Conservation (phyloP, 148 eudicot genomes). For the Rheum nobile region DNA sequence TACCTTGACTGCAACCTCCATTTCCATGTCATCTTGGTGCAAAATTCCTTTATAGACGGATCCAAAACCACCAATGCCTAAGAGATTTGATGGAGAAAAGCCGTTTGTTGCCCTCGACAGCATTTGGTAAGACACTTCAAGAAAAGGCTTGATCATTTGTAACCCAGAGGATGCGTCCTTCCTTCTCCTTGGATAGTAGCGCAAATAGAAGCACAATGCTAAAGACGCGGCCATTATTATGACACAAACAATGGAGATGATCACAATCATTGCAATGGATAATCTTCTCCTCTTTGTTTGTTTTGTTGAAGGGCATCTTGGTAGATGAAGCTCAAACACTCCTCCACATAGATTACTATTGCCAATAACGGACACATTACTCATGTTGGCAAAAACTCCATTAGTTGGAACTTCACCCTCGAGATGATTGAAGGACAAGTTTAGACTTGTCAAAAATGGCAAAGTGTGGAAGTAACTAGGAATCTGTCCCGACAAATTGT, state of each 20-base stretch:
- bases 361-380: slow-evolving; percentile 18
- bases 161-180: background rate
- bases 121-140: slow-evolving; percentile 15
- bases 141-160: background rate
- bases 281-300: slow-evolving; percentile 1
- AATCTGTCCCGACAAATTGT: slow-evolving; percentile 28
- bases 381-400: slow-evolving; percentile 23
- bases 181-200: background rate
- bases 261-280: background rate
- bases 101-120: slow-evolving; percentile 16
- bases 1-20: slow-evolving; percentile 15
- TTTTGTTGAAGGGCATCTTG: slow-evolving; percentile 15
- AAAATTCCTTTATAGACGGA: slow-evolving; percentile 18
- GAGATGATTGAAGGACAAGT: slow-evolving; percentile 25
- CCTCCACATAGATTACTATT: slow-evolving; percentile 40
- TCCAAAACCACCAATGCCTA: slow-evolving; percentile 20
- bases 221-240: background rate
- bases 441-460: slow-evolving; percentile 8
- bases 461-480: slow-evolving; percentile 14
- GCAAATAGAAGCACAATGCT: background rate
- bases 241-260: background rate
- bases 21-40: background rate
- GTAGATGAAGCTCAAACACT: slow-evolving; percentile 14
- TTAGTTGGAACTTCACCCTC: slow-evolving; percentile 28
- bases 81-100: slow-evolving; percentile 13